phyloP scores from a whole-genome alignment of 768 basidiomycete genomes.

The Flagelloscypha sp. region DNA sequence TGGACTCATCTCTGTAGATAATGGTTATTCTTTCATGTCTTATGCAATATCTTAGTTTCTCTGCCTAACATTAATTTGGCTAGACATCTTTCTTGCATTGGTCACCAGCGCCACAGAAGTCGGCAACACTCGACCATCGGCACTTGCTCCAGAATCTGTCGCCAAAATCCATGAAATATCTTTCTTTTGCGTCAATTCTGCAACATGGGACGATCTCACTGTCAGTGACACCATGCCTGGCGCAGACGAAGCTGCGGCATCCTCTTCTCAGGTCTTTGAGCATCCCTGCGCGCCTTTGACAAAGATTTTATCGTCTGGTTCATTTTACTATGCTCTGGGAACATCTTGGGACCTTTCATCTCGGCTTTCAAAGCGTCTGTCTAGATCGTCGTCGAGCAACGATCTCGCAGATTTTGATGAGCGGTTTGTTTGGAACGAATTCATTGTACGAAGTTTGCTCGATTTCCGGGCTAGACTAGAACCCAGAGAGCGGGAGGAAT shows the following conservation, averaged over 20 bases:
- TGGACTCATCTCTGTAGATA: constrained; percentile 68
- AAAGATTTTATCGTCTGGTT: constrained; percentile 85
- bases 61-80: constrained; percentile 5
- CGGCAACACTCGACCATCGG: constrained; percentile 59
- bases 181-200: constrained; percentile 81
- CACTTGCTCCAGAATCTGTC: constrained; percentile 54
- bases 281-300: constrained; percentile 87
- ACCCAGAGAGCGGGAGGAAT: constrained; percentile 52
- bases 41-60: not conserved
- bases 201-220: constrained; percentile 75
- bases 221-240: constrained; percentile 37
- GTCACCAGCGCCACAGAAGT: constrained; percentile 70
- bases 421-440: constrained; percentile 94
- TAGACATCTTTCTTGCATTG: constrained; percentile 82
- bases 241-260: constrained; percentile 40
- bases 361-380: constrained; percentile 62
- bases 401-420: constrained; percentile 66
- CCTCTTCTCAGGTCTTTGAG: constrained; percentile 53
- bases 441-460: constrained; percentile 76
- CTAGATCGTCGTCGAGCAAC: constrained; percentile 35
- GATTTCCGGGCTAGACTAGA: constrained; percentile 82
- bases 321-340: constrained; percentile 86
- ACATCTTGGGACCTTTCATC: constrained; percentile 88
- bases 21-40: constrained; percentile 35
- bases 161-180: constrained; percentile 81